These are phyloP conservation scores for Coemansia javaensis DNA, from an alignment of 192 early-diverging fungal species.

Conservation along the genomic window DNA sequence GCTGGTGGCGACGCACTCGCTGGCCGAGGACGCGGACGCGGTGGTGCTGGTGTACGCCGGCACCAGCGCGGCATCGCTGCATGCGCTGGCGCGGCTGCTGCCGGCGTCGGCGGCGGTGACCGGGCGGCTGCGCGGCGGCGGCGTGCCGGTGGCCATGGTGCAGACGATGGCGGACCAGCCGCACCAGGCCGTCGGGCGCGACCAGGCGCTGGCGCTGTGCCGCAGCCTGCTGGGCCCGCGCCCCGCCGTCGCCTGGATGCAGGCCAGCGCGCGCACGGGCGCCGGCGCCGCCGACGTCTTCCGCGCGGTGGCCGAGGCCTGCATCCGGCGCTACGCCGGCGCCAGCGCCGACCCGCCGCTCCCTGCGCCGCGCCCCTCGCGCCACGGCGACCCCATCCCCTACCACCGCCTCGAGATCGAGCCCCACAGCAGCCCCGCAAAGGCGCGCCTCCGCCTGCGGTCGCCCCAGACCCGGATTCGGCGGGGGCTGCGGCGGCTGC, in stretches of 20 bases:
- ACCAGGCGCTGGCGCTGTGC: slow-evolving; percentile 13
- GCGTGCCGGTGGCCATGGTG: slow-evolving; percentile 17
- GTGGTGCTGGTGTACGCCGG: slow-evolving; percentile 29
- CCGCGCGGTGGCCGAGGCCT: slow-evolving; percentile 17
- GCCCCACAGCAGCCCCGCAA: neutral
- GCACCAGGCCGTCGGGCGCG: neutral
- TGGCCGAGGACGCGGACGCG: slow-evolving; percentile 37
- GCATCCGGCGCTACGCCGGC: slow-evolving; percentile 4
- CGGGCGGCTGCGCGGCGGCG: neutral
- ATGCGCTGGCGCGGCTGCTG: slow-evolving; percentile 9
- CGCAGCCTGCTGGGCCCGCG: slow-evolving; percentile 1
- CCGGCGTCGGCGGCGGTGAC: neutral
- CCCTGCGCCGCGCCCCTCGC: slow-evolving; percentile 6
- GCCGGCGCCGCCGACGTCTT: slow-evolving; percentile 22
- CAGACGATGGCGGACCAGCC: slow-evolving; percentile 19
- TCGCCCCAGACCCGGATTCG: slow-evolving; percentile 1
- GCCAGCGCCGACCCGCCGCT: neutral
- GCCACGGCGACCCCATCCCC: slow-evolving; percentile 43
- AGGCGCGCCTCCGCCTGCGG: neutral
- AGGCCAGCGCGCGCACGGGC: slow-evolving; percentile 34
- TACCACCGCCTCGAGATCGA: slow-evolving; percentile 28
- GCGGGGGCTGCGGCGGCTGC: slow-evolving; percentile 6
- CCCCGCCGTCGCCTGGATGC: slow-evolving; percentile 13
- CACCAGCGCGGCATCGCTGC: slow-evolving; percentile 1
- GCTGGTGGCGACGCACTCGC: slow-evolving; percentile 19